phyloP scores from a whole-genome alignment of 805 yeast genomes.

The Kazachstania taianensis region DNA sequence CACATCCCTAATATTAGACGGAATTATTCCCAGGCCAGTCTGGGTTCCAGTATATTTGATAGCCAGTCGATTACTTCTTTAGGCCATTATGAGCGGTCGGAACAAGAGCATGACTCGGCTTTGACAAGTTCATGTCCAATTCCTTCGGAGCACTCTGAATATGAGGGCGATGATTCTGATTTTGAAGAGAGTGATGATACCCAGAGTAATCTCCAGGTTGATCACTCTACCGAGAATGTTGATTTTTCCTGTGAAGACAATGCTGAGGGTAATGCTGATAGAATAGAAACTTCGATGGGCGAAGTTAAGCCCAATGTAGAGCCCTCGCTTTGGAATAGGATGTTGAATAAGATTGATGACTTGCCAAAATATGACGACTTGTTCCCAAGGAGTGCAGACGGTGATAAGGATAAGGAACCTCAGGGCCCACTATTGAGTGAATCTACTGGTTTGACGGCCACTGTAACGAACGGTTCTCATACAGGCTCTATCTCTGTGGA shows the following conservation, averaged over 20 bases:
- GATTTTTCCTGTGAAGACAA: neutral
- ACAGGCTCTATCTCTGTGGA: slow-evolving; percentile 7
- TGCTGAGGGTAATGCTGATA: neutral
- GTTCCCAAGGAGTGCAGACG: slow-evolving; percentile 37
- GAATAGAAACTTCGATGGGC: neutral
- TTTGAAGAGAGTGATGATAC: slow-evolving; percentile 19
- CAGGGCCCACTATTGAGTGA: neutral
- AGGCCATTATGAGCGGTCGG: neutral
- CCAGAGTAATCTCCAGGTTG: neutral
- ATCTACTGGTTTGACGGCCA: neutral
- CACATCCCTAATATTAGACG: slow-evolving; percentile 16
- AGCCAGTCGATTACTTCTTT: slow-evolving; percentile 16
- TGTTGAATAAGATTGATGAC: slow-evolving; percentile 34
- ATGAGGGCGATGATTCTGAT: slow-evolving; percentile 19
- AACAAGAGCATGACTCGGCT: too few species aligned
- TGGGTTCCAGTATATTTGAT: slow-evolving; percentile 21
- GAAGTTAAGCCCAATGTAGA: slow-evolving; percentile 8
- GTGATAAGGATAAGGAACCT: neutral
- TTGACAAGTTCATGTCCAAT: neutral
- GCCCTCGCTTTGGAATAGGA: slow-evolving; percentile 31
- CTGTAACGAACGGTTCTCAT: neutral
- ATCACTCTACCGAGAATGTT: neutral
- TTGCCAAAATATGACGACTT: slow-evolving; percentile 70
- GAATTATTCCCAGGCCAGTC: slow-evolving; percentile 19
- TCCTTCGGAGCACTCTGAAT: neutral